Evolutionary conservation across 495 filamentous ascomycete genomes (phyloP).

Genomic region (Tuber indicum): DNA sequence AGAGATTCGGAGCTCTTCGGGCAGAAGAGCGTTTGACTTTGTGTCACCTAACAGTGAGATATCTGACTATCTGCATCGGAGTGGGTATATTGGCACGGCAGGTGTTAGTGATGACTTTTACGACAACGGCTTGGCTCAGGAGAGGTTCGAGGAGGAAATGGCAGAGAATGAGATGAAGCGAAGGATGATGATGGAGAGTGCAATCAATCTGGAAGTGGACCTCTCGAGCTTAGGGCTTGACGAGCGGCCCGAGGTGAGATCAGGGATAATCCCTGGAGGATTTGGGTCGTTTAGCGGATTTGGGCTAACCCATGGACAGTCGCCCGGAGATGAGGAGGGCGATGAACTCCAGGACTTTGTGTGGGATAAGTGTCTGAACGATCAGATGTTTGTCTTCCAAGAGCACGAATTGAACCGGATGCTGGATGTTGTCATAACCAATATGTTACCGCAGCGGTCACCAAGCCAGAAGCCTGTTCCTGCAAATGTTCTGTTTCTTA

Average conservation of each 20-base stretch:
- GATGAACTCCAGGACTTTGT: constrained; percentile 90
- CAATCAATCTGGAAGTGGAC: constrained; percentile 94
- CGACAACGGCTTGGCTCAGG: constrained; percentile 82
- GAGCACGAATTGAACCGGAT: constrained; percentile 84
- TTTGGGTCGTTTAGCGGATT: constrained; percentile 9
- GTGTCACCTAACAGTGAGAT: constrained; percentile 91
- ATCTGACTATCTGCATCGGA: constrained; percentile 86
- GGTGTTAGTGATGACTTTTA: constrained; percentile 96
- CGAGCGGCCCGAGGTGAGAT: constrained; percentile 80
- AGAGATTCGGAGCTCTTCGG: constrained; percentile 86
- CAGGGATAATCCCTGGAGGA: constrained; percentile 10
- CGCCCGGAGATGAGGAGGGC: constrained; percentile 68
- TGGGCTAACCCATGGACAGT: constrained; percentile 48
- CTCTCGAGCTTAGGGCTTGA: constrained; percentile 92
- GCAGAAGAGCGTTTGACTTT: constrained; percentile 95
- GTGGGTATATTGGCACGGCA: constrained; percentile 70
- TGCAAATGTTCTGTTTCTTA: constrained; percentile 92
- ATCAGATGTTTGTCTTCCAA: constrained; percentile 99
- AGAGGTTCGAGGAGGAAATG: constrained; percentile 92
- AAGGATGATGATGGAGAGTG: constrained; percentile 99
- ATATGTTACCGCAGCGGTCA: constrained; percentile 94
- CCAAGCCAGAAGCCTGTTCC: constrained; percentile 95
- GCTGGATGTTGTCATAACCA: constrained; percentile 91
- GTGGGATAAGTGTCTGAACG: constrained; percentile 91
- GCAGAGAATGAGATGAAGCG: constrained; percentile 93